Conservation (phyloP, 1,139 yeast genomes). For the Taiozyma sp. region DNA sequence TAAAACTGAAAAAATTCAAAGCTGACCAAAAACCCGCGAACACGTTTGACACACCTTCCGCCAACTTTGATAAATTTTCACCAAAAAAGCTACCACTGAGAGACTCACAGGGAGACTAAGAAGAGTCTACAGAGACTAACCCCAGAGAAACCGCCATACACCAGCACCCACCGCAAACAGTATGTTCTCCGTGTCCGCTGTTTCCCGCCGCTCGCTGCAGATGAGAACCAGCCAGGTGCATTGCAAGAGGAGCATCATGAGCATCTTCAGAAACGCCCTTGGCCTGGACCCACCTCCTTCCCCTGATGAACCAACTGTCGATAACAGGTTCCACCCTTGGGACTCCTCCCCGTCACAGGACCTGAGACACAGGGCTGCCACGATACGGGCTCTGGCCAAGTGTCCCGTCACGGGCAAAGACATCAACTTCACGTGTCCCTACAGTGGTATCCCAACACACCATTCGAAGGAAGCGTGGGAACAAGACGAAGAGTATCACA, state of each 20-base stretch:
- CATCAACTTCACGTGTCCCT: conserved; percentile 85
- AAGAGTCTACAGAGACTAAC: background rate
- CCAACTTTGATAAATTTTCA: background rate
- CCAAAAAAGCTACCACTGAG: background rate
- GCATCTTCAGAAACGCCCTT: conserved; percentile 49
- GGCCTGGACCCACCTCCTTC: conserved; percentile 62
- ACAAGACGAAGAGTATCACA: conserved; percentile 69
- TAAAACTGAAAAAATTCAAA: background rate
- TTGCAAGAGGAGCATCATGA: conserved; percentile 32
- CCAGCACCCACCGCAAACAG: too few species aligned
- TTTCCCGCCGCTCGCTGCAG: background rate
- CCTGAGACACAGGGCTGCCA: conserved; percentile 86
- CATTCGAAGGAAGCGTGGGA: conserved; percentile 90
- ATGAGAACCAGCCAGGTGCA: background rate
- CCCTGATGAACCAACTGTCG: conserved; percentile 58
- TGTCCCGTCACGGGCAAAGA: conserved; percentile 88
- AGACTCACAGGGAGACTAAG: too few species aligned
- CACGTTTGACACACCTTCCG: background rate
- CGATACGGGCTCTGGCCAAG: conserved; percentile 78
- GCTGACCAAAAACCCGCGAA: background rate
- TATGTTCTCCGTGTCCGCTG: background rate
- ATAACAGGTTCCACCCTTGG: conserved; percentile 77
- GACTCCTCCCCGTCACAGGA: conserved; percentile 90
- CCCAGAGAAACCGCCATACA: background rate
- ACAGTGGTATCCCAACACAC: conserved; percentile 95